These are phyloP conservation scores for Arachis monticola DNA, from an alignment of 331 rosid genomes.

Conservation along the genomic window DNA sequence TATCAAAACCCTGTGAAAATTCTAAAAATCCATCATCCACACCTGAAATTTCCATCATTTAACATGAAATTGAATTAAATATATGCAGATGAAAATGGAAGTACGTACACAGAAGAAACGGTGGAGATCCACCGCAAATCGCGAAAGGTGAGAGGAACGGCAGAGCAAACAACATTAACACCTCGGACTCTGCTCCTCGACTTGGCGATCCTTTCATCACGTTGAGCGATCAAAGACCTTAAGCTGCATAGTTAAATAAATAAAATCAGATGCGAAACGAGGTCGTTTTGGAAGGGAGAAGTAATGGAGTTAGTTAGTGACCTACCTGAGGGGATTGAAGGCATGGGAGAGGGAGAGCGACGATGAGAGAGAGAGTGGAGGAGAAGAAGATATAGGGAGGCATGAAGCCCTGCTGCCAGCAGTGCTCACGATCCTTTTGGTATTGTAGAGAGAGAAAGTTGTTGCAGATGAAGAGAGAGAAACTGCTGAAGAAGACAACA, in stretches of 20 bases:
- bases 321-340: constrained; percentile 42
- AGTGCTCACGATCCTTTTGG: neutral
- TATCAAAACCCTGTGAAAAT: constrained; percentile 63
- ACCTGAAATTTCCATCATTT: constrained; percentile 1
- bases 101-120: constrained; percentile 63
- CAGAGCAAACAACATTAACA: constrained; percentile 52
- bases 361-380: constrained; percentile 1
- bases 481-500: constrained; percentile 14
- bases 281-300: neutral
- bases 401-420: neutral
- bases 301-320: neutral
- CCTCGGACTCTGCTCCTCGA: constrained; percentile 39
- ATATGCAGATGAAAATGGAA: neutral
- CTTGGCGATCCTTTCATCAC: constrained; percentile 32
- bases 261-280: neutral
- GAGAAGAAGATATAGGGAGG: constrained; percentile 22
- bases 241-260: neutral
- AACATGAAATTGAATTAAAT: neutral
- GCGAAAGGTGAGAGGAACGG: constrained; percentile 56
- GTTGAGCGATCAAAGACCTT: constrained; percentile 49
- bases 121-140: constrained; percentile 70
- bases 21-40: constrained; percentile 34
- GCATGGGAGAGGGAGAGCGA: constrained; percentile 12
- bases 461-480: constrained; percentile 24
- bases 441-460: constrained; percentile 22